Percentiles rank a stretch among this genome's conserved stretches.
phyloP scores from a whole-genome alignment of 1,284 basidiomycete species.

The Coniophora puteana region DNA sequence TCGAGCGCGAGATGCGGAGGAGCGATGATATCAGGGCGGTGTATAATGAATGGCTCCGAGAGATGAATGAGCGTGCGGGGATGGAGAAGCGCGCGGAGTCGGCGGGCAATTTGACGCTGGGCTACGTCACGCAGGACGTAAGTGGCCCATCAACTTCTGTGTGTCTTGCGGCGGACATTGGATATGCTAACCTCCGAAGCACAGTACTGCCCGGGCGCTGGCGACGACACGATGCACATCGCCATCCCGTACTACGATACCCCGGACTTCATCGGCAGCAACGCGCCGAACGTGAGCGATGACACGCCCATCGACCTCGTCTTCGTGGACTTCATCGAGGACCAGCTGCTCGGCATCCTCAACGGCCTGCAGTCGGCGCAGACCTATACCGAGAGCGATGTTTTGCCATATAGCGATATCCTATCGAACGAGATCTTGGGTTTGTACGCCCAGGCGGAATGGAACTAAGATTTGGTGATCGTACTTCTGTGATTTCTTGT shows the following conservation, averaged over 20 bases:
- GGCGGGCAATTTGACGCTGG: conserved; percentile 49
- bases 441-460: conserved; percentile 54
- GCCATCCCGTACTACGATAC: conserved; percentile 51
- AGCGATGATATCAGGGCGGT: conserved; percentile 48
- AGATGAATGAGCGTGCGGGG: conserved; percentile 42
- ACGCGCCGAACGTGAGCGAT: conserved; percentile 44
- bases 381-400: conserved; percentile 49
- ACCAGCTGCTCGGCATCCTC: conserved; percentile 46
- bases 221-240: conserved; percentile 63
- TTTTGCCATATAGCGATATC: conserved; percentile 46
- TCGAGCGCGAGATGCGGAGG: conserved; percentile 40
- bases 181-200: not conserved
- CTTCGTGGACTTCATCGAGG: conserved; percentile 65
- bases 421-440: conserved; percentile 51
- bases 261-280: conserved; percentile 60
- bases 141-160: conserved; percentile 20
- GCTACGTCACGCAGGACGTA: conserved; percentile 74
- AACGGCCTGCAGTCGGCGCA: conserved; percentile 51
- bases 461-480: no score
- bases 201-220: conserved; percentile 65
- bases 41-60: conserved; percentile 52
- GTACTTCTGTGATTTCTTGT: no score
- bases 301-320: conserved; percentile 62
- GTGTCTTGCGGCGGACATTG: conserved; percentile 1
- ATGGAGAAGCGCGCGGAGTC: conserved; percentile 23